phyloP scores from a whole-genome alignment of 1,139 yeast species.

The Entelexis sorbosivorans region DNA sequence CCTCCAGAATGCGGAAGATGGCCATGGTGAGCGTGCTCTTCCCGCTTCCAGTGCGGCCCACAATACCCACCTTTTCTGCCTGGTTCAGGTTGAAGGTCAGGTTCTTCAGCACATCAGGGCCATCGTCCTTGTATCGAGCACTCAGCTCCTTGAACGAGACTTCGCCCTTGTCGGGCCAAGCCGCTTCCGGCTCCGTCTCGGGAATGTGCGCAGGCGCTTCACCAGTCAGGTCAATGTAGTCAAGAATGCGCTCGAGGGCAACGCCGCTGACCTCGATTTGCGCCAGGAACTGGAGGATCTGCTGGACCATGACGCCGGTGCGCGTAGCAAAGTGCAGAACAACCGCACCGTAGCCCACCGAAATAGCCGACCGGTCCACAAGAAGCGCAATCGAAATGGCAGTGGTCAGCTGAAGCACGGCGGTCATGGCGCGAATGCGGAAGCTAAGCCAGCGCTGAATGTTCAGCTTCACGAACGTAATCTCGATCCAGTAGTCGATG shows the following conservation, averaged over 20 bases:
- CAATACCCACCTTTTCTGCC: slow-evolving; percentile 64
- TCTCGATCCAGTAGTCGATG: slow-evolving; percentile 52
- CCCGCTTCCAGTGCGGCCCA: slow-evolving; percentile 83
- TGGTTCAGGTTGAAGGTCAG: slow-evolving; percentile 45
- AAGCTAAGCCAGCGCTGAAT: slow-evolving; percentile 65
- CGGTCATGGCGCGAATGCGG: slow-evolving; percentile 58
- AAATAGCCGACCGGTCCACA: slow-evolving; percentile 41
- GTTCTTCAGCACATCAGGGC: slow-evolving; percentile 44
- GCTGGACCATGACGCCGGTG: slow-evolving; percentile 48
- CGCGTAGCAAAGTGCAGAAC: slow-evolving; percentile 61
- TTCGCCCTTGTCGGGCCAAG: slow-evolving; percentile 55
- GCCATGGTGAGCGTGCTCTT: slow-evolving; percentile 64
- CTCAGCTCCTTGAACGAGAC: slow-evolving; percentile 50
- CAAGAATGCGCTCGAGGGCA: slow-evolving; percentile 65
- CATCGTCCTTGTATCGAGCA: slow-evolving; percentile 50
- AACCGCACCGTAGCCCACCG: slow-evolving; percentile 64
- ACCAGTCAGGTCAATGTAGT: slow-evolving; percentile 51
- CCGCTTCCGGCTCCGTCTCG: slow-evolving; percentile 34
- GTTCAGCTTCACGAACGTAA: slow-evolving; percentile 45
- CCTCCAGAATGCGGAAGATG: slow-evolving; percentile 61
- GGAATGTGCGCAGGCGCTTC: slow-evolving; percentile 40
- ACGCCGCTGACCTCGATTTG: slow-evolving; percentile 67
- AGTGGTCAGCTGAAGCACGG: slow-evolving; percentile 50
- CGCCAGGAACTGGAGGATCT: slow-evolving; percentile 56
- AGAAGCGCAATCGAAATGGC: slow-evolving; percentile 42